Conservation (phyloP, 805 yeast species). For the Starmerella vitae region DNA sequence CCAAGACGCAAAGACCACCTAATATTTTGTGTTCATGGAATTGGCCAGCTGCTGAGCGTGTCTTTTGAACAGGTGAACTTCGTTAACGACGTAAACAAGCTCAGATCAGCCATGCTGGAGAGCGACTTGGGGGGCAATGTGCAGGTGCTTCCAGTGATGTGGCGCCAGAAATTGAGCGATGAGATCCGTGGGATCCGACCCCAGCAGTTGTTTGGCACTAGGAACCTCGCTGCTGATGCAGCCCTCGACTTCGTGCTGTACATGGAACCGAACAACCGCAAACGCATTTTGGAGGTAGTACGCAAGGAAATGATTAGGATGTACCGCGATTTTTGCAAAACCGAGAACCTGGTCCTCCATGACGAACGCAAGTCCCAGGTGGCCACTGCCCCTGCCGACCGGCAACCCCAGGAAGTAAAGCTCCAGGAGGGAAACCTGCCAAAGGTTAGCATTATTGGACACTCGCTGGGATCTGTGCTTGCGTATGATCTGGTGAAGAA, state of each 20-base stretch:
- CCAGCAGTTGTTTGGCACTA: slow-evolving; percentile 17
- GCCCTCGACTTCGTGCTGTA: slow-evolving; percentile 65
- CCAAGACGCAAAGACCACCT: slow-evolving; percentile 34
- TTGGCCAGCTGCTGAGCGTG: slow-evolving; percentile 77
- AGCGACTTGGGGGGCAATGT: slow-evolving; percentile 28
- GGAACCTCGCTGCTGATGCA: slow-evolving; percentile 68
- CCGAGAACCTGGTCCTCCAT: no score
- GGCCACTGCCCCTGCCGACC: not conserved
- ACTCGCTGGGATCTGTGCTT: slow-evolving; percentile 82
- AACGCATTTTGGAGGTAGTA: slow-evolving; percentile 50
- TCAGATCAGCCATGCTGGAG: slow-evolving; percentile 26
- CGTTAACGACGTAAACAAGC: slow-evolving; percentile 62
- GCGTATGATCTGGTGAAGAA: slow-evolving; percentile 51
- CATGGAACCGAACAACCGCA: slow-evolving; percentile 54
- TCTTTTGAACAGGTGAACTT: slow-evolving; percentile 72
- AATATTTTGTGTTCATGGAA: slow-evolving; percentile 85
- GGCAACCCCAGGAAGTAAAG: no score
- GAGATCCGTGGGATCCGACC: slow-evolving; percentile 13
- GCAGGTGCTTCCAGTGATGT: slow-evolving; percentile 79
- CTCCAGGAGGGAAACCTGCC: no score
- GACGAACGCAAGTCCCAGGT: no score
- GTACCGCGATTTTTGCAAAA: slow-evolving; percentile 41
- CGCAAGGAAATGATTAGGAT: slow-evolving; percentile 49
- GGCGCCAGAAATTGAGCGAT: slow-evolving; percentile 49
- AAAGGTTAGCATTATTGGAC: slow-evolving; percentile 72